Evolutionary conservation across 768 basidiomycete species (phyloP).

Genomic region (Podaxis rugospora): DNA sequence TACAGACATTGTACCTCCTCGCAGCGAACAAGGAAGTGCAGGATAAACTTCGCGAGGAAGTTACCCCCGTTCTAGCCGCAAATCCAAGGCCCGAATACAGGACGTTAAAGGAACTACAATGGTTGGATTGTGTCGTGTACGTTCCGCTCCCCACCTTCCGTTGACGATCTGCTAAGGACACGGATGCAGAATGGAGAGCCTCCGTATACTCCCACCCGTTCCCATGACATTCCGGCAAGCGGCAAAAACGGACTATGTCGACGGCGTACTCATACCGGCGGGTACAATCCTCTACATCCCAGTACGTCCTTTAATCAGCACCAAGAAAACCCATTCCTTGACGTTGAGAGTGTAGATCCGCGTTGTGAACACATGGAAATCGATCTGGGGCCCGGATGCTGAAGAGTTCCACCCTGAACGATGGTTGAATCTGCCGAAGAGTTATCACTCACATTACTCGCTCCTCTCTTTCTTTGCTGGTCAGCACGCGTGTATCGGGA

Average conservation of each 20-base stretch:
- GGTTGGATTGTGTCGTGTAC: conserved; percentile 38
- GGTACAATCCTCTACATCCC: conserved; percentile 42
- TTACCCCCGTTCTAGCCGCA: conserved; percentile 27
- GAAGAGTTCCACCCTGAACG: conserved; percentile 44
- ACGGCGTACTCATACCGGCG: conserved; percentile 38
- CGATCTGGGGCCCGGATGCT: conserved; percentile 48
- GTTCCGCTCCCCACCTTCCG: neutral
- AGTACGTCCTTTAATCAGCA: conserved; percentile 18
- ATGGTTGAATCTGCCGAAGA: conserved; percentile 37
- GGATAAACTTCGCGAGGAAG: conserved; percentile 41
- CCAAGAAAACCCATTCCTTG: neutral
- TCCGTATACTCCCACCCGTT: conserved; percentile 39
- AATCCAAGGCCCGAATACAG: conserved; percentile 35
- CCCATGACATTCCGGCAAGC: conserved; percentile 35
- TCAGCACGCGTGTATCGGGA: conserved; percentile 43
- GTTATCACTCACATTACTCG: conserved; percentile 31
- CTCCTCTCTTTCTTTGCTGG: conserved; percentile 40
- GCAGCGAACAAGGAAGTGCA: conserved; percentile 39
- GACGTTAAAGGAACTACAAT: conserved; percentile 35
- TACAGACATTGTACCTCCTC: conserved; percentile 40
- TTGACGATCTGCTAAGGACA: neutral
- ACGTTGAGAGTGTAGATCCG: conserved; percentile 34
- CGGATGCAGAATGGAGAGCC: conserved; percentile 34
- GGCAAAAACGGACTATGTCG: conserved; percentile 35
- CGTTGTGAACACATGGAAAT: conserved; percentile 45